These are phyloP conservation scores for Nigrograna mackinnonii DNA, from an alignment of 2,329 filamentous ascomycete species.

Conservation along the genomic window DNA sequence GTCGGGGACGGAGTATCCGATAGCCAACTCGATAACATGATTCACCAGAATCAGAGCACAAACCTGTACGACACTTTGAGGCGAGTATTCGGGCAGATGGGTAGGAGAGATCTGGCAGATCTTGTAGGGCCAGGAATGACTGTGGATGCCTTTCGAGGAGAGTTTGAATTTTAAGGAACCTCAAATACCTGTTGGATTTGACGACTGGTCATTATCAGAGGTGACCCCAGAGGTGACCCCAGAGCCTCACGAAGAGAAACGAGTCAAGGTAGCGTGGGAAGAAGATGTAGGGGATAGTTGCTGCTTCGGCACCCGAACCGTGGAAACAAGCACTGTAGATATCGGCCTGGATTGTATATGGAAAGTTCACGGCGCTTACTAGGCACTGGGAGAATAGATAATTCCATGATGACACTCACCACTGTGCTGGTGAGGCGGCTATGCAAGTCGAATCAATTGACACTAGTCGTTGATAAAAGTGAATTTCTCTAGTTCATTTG, in stretches of 20 bases:
- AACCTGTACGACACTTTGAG: slow-evolving; percentile 94
- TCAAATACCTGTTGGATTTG: no score
- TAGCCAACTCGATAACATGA: slow-evolving; percentile 80
- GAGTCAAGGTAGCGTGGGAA: slow-evolving; percentile 13
- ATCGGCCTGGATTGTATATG: slow-evolving; percentile 25
- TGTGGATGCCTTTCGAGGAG: slow-evolving; percentile 82
- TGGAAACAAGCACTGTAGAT: slow-evolving; percentile 25
- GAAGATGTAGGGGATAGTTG: slow-evolving; percentile 30
- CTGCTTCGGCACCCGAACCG: slow-evolving; percentile 32
- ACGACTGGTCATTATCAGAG: no score
- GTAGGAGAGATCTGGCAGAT: slow-evolving; percentile 82
- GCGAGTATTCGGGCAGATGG: slow-evolving; percentile 97
- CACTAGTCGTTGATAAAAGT: no score
- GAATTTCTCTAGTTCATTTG: no score
- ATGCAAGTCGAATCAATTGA: no score
- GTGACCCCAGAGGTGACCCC: no score
- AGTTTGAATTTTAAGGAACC: slow-evolving; percentile 80
- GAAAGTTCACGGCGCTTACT: slow-evolving; percentile 33
- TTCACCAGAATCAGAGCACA: slow-evolving; percentile 93
- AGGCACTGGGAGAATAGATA: no score
- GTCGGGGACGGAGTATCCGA: slow-evolving; percentile 66
- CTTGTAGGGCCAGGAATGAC: slow-evolving; percentile 88
- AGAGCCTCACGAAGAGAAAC: background rate
- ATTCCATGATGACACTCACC: no score
- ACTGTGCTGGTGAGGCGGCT: no score